These are phyloP conservation scores for Trapa bicornis DNA, from an alignment of 345 rosid species.

Conservation along the genomic window DNA sequence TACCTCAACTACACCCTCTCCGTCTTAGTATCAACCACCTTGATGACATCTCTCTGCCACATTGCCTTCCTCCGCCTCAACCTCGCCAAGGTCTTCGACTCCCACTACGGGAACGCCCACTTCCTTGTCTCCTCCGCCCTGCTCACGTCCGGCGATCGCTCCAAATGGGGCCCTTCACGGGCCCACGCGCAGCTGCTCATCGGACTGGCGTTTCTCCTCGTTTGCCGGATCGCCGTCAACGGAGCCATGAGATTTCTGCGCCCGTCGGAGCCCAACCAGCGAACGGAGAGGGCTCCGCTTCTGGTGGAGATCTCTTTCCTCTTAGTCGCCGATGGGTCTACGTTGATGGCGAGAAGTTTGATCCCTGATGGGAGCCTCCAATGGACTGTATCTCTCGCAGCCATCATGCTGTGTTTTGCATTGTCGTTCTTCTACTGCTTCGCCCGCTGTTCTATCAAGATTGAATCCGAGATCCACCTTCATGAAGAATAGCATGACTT, in stretches of 20 bases:
- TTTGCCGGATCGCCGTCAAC: neutral
- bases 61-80: neutral
- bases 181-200: neutral
- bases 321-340: slow-evolving; percentile 10
- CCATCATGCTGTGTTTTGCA: slow-evolving; percentile 4
- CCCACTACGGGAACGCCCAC: slow-evolving; percentile 8
- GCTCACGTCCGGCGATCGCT: neutral
- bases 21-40: neutral
- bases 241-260: neutral
- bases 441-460: neutral
- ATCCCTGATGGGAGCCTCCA: slow-evolving; percentile 5
- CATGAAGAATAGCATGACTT: neutral
- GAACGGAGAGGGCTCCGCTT: neutral
- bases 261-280: neutral
- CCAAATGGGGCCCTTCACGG: neutral
- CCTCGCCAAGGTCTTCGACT: slow-evolving; percentile 3
- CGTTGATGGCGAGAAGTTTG: slow-evolving; percentile 9
- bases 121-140: neutral
- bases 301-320: neutral
- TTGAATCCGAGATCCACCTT: neutral
- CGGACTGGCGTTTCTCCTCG: slow-evolving; percentile 3
- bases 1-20: neutral
- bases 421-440: slow-evolving; percentile 5
- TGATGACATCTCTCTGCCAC: slow-evolving; percentile 4
- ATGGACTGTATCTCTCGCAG: slow-evolving; percentile 1